Evolutionary conservation across 345 rosid species (phyloP).

Genomic region (Dimocarpus longan): DNA sequence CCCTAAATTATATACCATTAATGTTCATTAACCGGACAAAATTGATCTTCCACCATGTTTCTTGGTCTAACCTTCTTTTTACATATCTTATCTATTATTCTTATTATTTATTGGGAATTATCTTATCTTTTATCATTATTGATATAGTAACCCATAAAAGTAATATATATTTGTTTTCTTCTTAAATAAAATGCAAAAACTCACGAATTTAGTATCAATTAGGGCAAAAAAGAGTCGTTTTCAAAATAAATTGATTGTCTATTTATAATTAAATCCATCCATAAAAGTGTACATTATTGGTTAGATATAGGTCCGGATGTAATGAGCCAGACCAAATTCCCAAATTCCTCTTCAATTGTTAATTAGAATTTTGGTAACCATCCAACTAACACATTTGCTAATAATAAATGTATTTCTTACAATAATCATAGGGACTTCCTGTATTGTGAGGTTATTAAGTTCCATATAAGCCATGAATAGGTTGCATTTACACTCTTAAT

Average conservation of each 20-base stretch:
- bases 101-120: not conserved
- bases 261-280: not conserved
- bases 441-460: not conserved
- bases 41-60: not conserved
- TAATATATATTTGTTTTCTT: too few relatives aligned
- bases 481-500: not conserved
- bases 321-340: not conserved
- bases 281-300: not conserved
- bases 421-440: not conserved
- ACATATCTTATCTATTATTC: too few relatives aligned
- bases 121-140: not conserved
- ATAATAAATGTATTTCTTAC: conserved; percentile 8
- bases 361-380: not conserved
- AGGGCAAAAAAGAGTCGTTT: not conserved
- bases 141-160: too few relatives aligned
- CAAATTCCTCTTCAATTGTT: not conserved
- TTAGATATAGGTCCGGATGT: not conserved
- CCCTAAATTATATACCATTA: too few relatives aligned
- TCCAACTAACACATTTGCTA: not conserved
- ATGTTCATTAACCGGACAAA: not conserved
- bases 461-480: not conserved
- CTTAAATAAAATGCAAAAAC: too few relatives aligned
- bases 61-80: not conserved
- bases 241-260: not conserved
- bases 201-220: not conserved